These are phyloP conservation scores for Acer saccharum DNA, from an alignment of 345 rosid genomes.

Conservation along the genomic window DNA sequence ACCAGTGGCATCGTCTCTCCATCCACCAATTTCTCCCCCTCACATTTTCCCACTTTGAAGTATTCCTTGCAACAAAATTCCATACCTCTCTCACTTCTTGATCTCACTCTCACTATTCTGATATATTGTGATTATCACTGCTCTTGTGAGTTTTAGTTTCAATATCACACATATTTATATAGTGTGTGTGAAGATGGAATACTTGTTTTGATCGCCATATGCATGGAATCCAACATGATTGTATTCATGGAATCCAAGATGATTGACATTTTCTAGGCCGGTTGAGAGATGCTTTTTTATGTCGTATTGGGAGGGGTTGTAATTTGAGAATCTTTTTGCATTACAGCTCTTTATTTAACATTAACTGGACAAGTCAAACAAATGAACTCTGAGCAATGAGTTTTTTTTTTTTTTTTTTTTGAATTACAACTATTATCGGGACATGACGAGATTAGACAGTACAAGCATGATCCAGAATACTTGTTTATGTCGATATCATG, in stretches of 20 bases:
- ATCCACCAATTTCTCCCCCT: slow-evolving; percentile 66
- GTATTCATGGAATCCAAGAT: not conserved
- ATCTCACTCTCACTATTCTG: no score
- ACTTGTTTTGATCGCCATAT: not conserved
- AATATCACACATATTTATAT: not conserved
- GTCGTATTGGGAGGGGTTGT: not conserved
- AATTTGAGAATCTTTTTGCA: no score
- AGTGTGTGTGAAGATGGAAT: not conserved
- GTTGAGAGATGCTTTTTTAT: not conserved
- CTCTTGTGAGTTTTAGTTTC: no score
- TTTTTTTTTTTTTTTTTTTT: no score
- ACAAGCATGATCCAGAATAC: no score
- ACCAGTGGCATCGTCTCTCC: slow-evolving; percentile 61
- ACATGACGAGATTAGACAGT: no score
- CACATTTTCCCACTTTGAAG: slow-evolving; percentile 58
- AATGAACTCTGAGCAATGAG: no score
- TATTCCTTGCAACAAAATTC: slow-evolving; percentile 38
- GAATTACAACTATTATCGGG: no score
- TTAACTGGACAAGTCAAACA: no score
- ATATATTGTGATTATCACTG: no score
- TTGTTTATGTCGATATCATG: no score
- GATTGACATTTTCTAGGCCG: not conserved
- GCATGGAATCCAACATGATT: not conserved
- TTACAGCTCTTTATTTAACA: no score
- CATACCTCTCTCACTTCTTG: slow-evolving; percentile 21